Base-by-base conservation (phyloP, 495 filamentous ascomycete species). In the Oidiodendron maius region DNA sequence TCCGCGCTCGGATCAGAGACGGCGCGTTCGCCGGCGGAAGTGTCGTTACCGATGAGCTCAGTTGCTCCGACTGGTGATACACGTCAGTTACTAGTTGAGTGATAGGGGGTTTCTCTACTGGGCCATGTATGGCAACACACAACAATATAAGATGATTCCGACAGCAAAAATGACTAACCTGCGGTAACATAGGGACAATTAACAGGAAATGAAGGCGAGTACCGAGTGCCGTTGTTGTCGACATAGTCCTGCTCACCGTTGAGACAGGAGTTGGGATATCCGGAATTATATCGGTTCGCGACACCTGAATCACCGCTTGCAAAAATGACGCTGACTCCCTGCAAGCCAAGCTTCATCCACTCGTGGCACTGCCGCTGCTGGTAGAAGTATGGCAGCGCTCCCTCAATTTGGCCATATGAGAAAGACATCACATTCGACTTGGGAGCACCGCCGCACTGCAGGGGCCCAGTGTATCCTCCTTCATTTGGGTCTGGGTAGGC, bases 131-230 rank as follows among this genome's bases (percentile, higher is more conserved):
- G 46, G 61, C 65, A 13, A 61, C 64, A n/a, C n/a, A n/a, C n/a
- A n/a, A n/a, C n/a, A n/a, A n/a, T n/a, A 44, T 64, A 66, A 37
- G 52, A 59, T 24, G 18, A 43, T 23, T 62, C 60, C 44, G 57
- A 0, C 75, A 73, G 41, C 58, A 66, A 52, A 76, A 49, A 40
- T n/a, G 24, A 40, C 46, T 49, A 24, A 8, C 90, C 84, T 0
- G 80, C 68, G 0, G 87, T 94, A 4, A 91, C 78, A 53, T 79
- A 91, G 0, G 87, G 88, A 53, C 88, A 93, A 16, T 75, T 72
- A 0, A 82, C 80, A 0, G 87, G 88, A 62, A 89, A 91, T 3
- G 68, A 76, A 6, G 86, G 77, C 12, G 78, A 62, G 62, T 87
- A 89, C 32, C 72, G 73, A 10, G 74, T 78, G 1, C 64, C 69